Conservation (phyloP, 108 stramenopile species). For the Ochromonas danica region DNA sequence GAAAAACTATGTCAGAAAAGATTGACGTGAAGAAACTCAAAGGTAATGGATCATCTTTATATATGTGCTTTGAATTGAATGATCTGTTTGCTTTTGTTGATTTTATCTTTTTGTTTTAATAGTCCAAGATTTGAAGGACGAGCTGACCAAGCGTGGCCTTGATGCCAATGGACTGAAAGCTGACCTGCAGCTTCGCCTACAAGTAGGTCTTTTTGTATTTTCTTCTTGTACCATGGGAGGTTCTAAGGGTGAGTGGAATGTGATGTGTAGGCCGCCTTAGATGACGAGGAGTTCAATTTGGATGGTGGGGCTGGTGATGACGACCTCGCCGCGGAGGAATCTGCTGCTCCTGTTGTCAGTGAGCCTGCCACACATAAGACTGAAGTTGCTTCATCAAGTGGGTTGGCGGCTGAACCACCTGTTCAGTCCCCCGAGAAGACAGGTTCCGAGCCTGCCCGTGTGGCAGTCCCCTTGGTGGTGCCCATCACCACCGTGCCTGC, state of each 20-base stretch:
- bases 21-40: constrained; percentile 18
- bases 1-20: constrained; percentile 3
- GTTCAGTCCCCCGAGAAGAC: too few relatives aligned
- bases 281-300: constrained; percentile 34
- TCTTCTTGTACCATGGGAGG: too few relatives aligned
- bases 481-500: not conserved
- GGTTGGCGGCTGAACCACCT: too few relatives aligned
- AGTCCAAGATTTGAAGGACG: constrained; percentile 34
- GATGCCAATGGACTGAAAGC: constrained; percentile 20
- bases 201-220: not conserved
- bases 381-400: too few relatives aligned
- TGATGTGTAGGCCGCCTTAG: constrained; percentile 8
- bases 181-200: constrained; percentile 12
- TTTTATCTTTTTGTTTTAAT: too few relatives aligned
- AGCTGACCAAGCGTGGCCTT: constrained; percentile 25
- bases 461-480: not conserved
- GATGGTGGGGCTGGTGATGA: constrained; percentile 9
- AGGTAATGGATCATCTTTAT: not conserved
- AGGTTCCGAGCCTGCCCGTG: too few relatives aligned
- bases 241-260: too few relatives aligned
- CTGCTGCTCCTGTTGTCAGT: not conserved
- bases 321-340: not conserved
- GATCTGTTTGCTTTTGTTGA: too few relatives aligned
- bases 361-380: too few relatives aligned
- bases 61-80: too few relatives aligned